Base-by-base conservation (phyloP, 192 early-diverging fungal genomes). In the Rhizophlyctis rosea region DNA sequence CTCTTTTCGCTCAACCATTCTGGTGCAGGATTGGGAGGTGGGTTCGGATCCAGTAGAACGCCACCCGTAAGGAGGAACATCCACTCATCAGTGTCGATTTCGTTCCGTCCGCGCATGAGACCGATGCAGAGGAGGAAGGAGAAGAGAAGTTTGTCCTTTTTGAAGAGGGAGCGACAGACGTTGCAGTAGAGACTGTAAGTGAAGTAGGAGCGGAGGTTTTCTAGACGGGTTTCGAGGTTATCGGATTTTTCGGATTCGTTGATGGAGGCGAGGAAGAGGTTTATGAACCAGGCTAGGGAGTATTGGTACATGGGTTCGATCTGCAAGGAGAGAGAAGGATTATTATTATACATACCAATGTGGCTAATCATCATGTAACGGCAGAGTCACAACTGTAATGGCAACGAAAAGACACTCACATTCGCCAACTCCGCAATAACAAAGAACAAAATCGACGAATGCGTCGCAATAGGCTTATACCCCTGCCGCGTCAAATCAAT, bases 251-350 rank as follows among this genome's bases (percentile, higher is more conserved):
- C 77, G 4, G 76, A 76, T 30, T 84, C 78, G 7, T 69, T 71
- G 44, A 84, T 84, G 2, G 82, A 78, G 50, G 85, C 82, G n/a
- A 84, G 53, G 65, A 85, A 84, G 4, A 84, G 60, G 60, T 84
- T 84, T 49, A 84, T 85, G 61, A 81, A 84, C 82, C 82, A 84
- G 29, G 59, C 59, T 13, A 84, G 67, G 23, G 82, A 84, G 68
- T 84, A 84, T 48, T 84, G 82, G 60, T 84, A 84, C 82, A 84
- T 84, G 2, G 82, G 82, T 57, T 84, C 82, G 50, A 84, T 84
- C 77, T 79, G 28, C 13, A 29, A 63, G 4, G 14, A 24, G 5
- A n/a, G 7, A 54, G 18, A 33, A 66, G 23, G 33, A 32, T 54
- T 68, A 16, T 34, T n/a, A 3, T 9, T 35, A n/a, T n/a, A n/a